These are phyloP conservation scores for Torulaspora gathmanii DNA, from an alignment of 805 yeast species.

Conservation along the genomic window DNA sequence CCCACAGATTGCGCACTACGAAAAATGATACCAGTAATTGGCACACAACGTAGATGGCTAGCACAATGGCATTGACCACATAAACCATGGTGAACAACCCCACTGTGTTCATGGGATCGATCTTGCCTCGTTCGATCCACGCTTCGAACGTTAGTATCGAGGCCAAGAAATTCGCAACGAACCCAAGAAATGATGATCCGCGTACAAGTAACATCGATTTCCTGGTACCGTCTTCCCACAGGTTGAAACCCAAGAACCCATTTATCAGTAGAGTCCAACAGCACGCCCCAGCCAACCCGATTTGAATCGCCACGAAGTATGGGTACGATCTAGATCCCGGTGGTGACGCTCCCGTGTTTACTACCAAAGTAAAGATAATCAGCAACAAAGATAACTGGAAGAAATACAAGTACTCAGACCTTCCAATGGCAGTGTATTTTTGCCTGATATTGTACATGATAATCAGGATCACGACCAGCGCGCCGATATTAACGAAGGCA, in stretches of 20 bases:
- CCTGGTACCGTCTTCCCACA: slow-evolving; percentile 91
- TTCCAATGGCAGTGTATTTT: slow-evolving; percentile 92
- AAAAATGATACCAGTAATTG: slow-evolving; percentile 64
- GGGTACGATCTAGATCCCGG: slow-evolving; percentile 73
- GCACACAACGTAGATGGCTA: slow-evolving; percentile 57
- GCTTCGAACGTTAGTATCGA: slow-evolving; percentile 68
- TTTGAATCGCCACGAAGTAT: slow-evolving; percentile 77
- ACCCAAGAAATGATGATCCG: slow-evolving; percentile 50
- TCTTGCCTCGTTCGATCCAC: slow-evolving; percentile 45
- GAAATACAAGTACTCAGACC: slow-evolving; percentile 76
- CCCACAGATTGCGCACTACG: slow-evolving; percentile 78
- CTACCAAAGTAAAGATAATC: slow-evolving; percentile 63
- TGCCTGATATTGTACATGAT: slow-evolving; percentile 72
- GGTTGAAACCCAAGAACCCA: slow-evolving; percentile 78
- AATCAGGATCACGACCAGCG: slow-evolving; percentile 57
- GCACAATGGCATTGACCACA: slow-evolving; percentile 61
- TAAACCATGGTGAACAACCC: slow-evolving; percentile 68
- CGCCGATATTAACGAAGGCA: slow-evolving; percentile 77
- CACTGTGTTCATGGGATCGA: slow-evolving; percentile 51
- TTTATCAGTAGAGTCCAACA: slow-evolving; percentile 66
- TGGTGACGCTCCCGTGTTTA: slow-evolving; percentile 90
- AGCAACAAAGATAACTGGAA: slow-evolving; percentile 57
- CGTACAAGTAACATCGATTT: slow-evolving; percentile 57
- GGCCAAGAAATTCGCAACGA: slow-evolving; percentile 60
- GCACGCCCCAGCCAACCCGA: slow-evolving; percentile 66